phyloP scores from a whole-genome alignment of 768 basidiomycete genomes.

The Gautieria morchelliformis region DNA sequence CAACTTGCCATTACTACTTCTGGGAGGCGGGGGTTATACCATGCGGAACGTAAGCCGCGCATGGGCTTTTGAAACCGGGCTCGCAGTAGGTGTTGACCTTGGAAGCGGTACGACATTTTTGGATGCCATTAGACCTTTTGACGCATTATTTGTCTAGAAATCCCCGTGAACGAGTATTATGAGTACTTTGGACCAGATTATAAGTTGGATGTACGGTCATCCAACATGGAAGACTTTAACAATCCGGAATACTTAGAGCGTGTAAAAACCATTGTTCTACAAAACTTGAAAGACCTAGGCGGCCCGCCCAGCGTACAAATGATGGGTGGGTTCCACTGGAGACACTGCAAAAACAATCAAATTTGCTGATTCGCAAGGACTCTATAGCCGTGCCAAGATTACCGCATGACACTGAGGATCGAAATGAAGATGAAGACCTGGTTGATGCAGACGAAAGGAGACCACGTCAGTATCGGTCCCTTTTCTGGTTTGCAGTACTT shows the following conservation, averaged over 20 bases:
- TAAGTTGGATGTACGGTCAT: conserved; percentile 86
- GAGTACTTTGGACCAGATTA: conserved; percentile 99
- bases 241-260: conserved; percentile 88
- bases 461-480: conserved; percentile 32
- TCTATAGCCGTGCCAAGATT: conserved; percentile 68
- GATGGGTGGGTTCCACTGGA: conserved; percentile 44
- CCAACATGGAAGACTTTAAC: conserved; percentile 94
- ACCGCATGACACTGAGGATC: conserved; percentile 81
- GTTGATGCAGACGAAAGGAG: conserved; percentile 69
- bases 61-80: conserved; percentile 97
- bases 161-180: conserved; percentile 98
- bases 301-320: conserved; percentile 92
- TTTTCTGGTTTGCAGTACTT: not conserved
- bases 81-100: conserved; percentile 95
- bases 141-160: conserved; percentile 42
- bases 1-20: conserved; percentile 83
- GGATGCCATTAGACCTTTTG: not conserved
- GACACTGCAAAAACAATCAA: too few relatives aligned
- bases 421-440: conserved; percentile 74
- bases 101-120: conserved; percentile 47
- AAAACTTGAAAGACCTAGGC: conserved; percentile 76
- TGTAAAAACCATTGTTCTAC: conserved; percentile 84
- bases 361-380: not conserved
- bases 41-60: conserved; percentile 95
- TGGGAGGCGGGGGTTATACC: conserved; percentile 97